Base-by-base conservation (phyloP, 805 yeast genomes). In the Metschnikowia continentalis region DNA sequence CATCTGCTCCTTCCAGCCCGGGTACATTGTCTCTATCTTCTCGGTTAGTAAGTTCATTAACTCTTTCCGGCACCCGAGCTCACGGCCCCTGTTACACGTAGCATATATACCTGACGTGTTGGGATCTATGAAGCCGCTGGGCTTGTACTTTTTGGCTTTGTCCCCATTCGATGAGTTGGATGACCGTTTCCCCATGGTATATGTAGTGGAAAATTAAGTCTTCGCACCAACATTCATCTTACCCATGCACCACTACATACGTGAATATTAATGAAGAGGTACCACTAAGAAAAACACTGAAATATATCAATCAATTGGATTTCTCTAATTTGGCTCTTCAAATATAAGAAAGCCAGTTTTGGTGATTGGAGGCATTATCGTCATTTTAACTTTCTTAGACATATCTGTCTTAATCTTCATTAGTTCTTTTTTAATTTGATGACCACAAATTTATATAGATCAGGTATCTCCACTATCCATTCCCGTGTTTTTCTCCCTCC, bases 51-150 rank as follows among this genome's bases (percentile, higher is more conserved):
- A 63, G 50, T 72, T 66, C 54, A 79, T 74, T 58, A 90, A 69
- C 64, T 90, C 97, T 55, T 81, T 82, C n/a, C 85, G 78, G 53
- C 95, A 89, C 48, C 79, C 82, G 48, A 77, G 77, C 65, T 94
- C 99, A 52, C 84, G 82, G 36, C 86, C 86, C 59, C 96, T 77
- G 46, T 82, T 80, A 67, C 97, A 92, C 0, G 98, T 88, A 11
- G 90, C 96, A 67, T 88, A 94, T 0, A 94, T 76, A 0, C 99
- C 99, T 36, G 84, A 72, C 49, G 94, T 87, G 37, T 86, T 86
- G 0, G 97, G 96, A 61, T 91, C 97, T 17, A 91, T 67, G 48
- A 81, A 71, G 7, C 81, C 81, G 2, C 71, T 62, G 17, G 75
- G 71, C 58, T 79, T 80, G 66, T 72, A 80, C 66, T 73, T 70